Base-by-base conservation (phyloP, 2,329 filamentous ascomycete species). In the Neopestalotiopsis sp. region DNA sequence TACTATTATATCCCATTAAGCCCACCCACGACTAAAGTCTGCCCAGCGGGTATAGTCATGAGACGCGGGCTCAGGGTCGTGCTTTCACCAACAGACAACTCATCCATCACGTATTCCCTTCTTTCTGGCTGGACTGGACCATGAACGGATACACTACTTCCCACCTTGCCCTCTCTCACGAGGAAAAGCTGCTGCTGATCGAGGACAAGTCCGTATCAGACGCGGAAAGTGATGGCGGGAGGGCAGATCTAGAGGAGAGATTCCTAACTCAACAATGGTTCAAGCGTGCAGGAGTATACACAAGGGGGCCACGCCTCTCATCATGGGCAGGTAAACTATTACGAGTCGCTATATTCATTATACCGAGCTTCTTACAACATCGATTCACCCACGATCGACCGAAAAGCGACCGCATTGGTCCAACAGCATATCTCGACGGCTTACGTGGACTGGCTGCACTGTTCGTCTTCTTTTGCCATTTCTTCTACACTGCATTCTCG, bases 381-480 rank as follows among this genome's bases (percentile, higher is more conserved):
- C 80, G 81, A 34, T 76, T 83, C 68, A 79, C 79, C 42, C 77
- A 82, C 52, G 81, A 84, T 66, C 78, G 81, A 63, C 78, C 79
- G 64, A 79, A 80, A n/a, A 76, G 79, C 4, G 76, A 81, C 30
- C 82, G 81, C 62, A 77, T 85, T n/a, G 76, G 81, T 45, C 86
- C 87, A 17, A 89, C 87, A 9, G 82, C 87, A 7, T 88, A 89
- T 72, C 85, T 89, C 61, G 87, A 89, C 72, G 87, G 87, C 69
- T 85, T 89, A 81, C 83, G 87, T 70, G 87, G 87, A 14, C 75
- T 89, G 13, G 87, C 86, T 52, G 86, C 86, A 4, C 80, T 89
- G 40, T 82, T 86, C 69, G 87, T 89, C 70, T 86, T 85, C 76
- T 85, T 88, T 76, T 89, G 86, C 72, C 87, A 89, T 76, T 87